Percentiles rank a stretch among this genome's conserved stretches.
These are phyloP conservation scores for Lagerstroemia speciosa DNA, from an alignment of 345 rosid genomes.

Conservation along the genomic window DNA sequence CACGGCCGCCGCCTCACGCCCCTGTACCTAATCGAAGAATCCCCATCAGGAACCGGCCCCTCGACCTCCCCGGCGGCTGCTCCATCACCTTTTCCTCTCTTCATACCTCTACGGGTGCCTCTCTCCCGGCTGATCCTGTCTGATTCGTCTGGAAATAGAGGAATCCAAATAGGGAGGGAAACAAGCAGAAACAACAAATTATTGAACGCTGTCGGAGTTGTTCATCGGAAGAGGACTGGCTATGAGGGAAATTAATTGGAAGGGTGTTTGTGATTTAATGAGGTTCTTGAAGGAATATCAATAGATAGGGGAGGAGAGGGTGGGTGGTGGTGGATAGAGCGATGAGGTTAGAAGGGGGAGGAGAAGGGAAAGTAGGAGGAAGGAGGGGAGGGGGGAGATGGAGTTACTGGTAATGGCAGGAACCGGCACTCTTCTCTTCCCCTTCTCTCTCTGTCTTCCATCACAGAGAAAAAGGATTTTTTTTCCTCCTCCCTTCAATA, in stretches of 20 bases:
- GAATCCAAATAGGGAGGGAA: neutral
- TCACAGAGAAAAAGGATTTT: neutral
- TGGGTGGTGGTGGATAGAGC: neutral
- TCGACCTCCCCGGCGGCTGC: slow-evolving; percentile 12
- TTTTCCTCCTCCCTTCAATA: too few relatives aligned
- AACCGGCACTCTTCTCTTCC: slow-evolving; percentile 1
- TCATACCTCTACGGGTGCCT: slow-evolving; percentile 18
- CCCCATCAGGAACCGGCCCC: slow-evolving; percentile 5
- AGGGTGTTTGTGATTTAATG: neutral
- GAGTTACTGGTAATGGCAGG: slow-evolving; percentile 3
- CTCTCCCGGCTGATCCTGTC: neutral
- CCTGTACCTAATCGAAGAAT: slow-evolving; percentile 45
- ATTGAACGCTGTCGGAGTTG: neutral
- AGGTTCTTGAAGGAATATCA: neutral
- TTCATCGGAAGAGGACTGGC: slow-evolving; percentile 8
- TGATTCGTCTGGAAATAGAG: neutral
- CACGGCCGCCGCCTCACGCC: slow-evolving; percentile 88
- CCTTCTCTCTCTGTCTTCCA: neutral
- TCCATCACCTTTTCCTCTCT: slow-evolving; percentile 52
- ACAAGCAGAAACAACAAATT: neutral
- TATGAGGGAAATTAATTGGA: slow-evolving; percentile 8
- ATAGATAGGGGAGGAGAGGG: neutral
- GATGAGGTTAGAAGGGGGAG: slow-evolving; percentile 10
- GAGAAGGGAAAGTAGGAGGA: slow-evolving; percentile 15
- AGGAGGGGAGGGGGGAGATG: slow-evolving; percentile 12